Base-by-base conservation (phyloP, 1,284 basidiomycete genomes). In the Cerrena zonata region DNA sequence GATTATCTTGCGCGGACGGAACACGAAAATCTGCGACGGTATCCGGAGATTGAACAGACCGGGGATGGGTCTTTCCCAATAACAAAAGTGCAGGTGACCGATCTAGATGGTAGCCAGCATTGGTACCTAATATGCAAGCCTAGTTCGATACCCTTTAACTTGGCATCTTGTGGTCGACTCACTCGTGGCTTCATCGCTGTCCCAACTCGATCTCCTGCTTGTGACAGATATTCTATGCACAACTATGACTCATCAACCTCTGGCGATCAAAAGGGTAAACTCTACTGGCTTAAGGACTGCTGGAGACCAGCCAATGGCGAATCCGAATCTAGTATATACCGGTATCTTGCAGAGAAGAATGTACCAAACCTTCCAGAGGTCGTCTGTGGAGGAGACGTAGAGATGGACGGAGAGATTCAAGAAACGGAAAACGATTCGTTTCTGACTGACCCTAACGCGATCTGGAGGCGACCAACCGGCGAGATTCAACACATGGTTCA, bases 121-220 rank as follows among this genome's bases (percentile, higher is more conserved):
- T 23, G 24, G 5, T 42, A 42, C 15, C 19, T 42, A n/a, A 23
- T 42, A 13, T 24, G 41, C 23, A 10, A 23, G 21, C 41, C 41
- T 23, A n/a, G 19, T 22, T 5, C 64, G 34, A 67, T 23, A 34
- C 39, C 30, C 40, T n/a, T 19, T 15, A 34, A 7, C 30, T 15
- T 15, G 41, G 49, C 15, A 24, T 7, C 22, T 7, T 37, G 15
- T 38, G 3, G 25, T 18, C 11, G 37, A n/a, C 30, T 25, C 5
- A 39, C 48, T 22, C 22, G 21, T 40, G 34, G 15, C 21, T 34
- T 12, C 13, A 12, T 25, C 39, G 45, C 36, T 3, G 15, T 25
- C 23, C 37, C n/a, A n/a, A 15, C 13, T 15, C n/a, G 4, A 15
- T 4, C 37, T 4, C 4, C 4, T 15, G 21, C 37, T 15, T 15